A percentile compares a stretch with the other conserved stretches of the same genome.
These are phyloP conservation scores for Auricularia sp. DNA, from an alignment of 768 basidiomycete species.

Conservation along the genomic window DNA sequence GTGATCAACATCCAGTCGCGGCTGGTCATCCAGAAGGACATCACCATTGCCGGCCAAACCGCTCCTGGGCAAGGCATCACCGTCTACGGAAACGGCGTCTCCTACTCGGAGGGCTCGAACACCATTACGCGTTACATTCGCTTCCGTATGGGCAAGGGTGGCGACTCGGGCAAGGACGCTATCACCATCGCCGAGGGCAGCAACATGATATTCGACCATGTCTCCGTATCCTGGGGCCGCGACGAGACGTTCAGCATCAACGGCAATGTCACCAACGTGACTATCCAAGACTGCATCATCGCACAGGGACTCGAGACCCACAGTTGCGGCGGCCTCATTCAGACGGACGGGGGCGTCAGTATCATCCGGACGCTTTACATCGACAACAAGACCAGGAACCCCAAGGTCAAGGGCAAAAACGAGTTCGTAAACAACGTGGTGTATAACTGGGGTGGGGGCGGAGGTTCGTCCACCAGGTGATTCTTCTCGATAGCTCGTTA, in stretches of 20 bases:
- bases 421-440: slow-evolving; percentile 30
- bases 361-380: slow-evolving; percentile 28
- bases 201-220: slow-evolving; percentile 30
- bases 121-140: slow-evolving; percentile 22
- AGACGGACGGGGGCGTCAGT: slow-evolving; percentile 27
- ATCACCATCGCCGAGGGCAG: slow-evolving; percentile 26
- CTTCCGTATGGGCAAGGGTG: slow-evolving; percentile 23
- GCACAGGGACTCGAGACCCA: slow-evolving; percentile 28
- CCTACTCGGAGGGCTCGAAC: slow-evolving; percentile 10
- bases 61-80: slow-evolving; percentile 30
- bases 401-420: slow-evolving; percentile 29
- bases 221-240: slow-evolving; percentile 24
- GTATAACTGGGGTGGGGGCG: slow-evolving; percentile 6
- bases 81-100: slow-evolving; percentile 23
- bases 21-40: slow-evolving; percentile 22
- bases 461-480: neutral
- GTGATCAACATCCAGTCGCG: slow-evolving; percentile 23
- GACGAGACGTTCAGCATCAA: slow-evolving; percentile 29
- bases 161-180: slow-evolving; percentile 25
- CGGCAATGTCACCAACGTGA: slow-evolving; percentile 26
- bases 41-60: slow-evolving; percentile 27
- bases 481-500: neutral
- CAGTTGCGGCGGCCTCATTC: slow-evolving; percentile 27
- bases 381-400: slow-evolving; percentile 28
- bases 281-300: slow-evolving; percentile 28